A percentile compares a stretch with the other conserved stretches of the same genome.
These are phyloP conservation scores for Schoenoplectus triqueter DNA, from an alignment of 202 grass and related monocot species.

Conservation along the genomic window DNA sequence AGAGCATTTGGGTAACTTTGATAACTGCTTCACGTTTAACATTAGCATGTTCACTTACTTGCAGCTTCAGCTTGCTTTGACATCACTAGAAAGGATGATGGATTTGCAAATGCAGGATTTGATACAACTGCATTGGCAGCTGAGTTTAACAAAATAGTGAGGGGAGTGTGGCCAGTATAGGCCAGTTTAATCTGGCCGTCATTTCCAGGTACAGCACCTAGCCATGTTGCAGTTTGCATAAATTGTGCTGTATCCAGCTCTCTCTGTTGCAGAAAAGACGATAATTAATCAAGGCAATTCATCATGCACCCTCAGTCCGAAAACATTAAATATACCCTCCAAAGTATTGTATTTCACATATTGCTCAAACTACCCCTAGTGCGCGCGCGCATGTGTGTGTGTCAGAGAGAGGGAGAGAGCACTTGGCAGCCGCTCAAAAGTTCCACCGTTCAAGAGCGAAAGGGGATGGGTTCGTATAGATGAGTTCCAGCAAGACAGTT, in stretches of 20 bases:
- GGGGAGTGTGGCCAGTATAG: slow-evolving; percentile 64
- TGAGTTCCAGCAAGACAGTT: background rate
- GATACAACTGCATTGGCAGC: slow-evolving; percentile 66
- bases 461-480: background rate
- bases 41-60: slow-evolving; percentile 58
- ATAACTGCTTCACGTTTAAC: background rate
- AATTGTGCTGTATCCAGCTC: slow-evolving; percentile 88
- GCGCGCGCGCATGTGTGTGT: no score
- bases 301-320: background rate
- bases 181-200: slow-evolving; percentile 78
- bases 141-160: slow-evolving; percentile 66
- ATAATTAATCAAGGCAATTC: slow-evolving; percentile 10
- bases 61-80: slow-evolving; percentile 99
- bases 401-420: background rate
- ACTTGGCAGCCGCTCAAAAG: background rate
- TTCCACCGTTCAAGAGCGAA: background rate
- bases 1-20: background rate
- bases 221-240: slow-evolving; percentile 90
- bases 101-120: slow-evolving; percentile 80
- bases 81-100: slow-evolving; percentile 91
- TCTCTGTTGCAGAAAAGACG: slow-evolving; percentile 61
- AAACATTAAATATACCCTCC: background rate
- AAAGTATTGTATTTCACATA: slow-evolving; percentile 6
- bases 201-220: slow-evolving; percentile 80
- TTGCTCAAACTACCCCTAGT: background rate